Conservation (phyloP, 805 yeast species). For the Naumovozyma dairenensis region DNA sequence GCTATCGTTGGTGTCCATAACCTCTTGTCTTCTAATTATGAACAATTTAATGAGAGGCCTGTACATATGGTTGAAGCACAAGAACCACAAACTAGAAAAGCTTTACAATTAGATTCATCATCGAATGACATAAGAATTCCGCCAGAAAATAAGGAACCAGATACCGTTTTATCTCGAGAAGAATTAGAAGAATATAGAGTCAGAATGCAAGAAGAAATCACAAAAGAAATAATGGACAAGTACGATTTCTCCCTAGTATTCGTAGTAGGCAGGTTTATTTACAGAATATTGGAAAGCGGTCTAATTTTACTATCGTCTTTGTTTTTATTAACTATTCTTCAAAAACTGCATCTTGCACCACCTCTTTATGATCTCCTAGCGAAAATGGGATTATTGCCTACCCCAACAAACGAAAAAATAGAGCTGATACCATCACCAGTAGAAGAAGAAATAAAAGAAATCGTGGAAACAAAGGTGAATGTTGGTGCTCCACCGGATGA, state of each 20-base stretch:
- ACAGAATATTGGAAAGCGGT: conserved; percentile 33
- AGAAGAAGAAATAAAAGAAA: background rate
- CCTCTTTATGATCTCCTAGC: conserved; percentile 26
- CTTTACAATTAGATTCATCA: conserved; percentile 21
- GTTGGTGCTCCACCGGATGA: no score
- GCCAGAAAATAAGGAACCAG: conserved; percentile 2
- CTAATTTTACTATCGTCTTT: conserved; percentile 29
- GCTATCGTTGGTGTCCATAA: conserved; percentile 45
- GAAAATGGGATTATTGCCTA: conserved; percentile 27
- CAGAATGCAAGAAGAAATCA: conserved; percentile 20
- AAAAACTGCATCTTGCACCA: conserved; percentile 27
- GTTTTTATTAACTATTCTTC: conserved; percentile 20
- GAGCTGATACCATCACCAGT: background rate
- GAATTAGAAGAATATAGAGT: conserved; percentile 19
- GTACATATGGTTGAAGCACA: background rate
- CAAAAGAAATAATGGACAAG: conserved; percentile 14
- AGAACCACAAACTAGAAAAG: conserved; percentile 7
- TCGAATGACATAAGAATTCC: conserved; percentile 4
- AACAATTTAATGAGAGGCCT: conserved; percentile 9
- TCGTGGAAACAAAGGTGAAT: background rate
- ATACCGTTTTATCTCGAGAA: conserved; percentile 20
- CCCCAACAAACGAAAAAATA: conserved; percentile 11
- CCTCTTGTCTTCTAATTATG: conserved; percentile 9
- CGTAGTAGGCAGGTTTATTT: conserved; percentile 24
- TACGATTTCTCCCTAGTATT: conserved; percentile 10